phyloP scores from a whole-genome alignment of 148 eudicot species.

The Amaranthus cruentus region DNA sequence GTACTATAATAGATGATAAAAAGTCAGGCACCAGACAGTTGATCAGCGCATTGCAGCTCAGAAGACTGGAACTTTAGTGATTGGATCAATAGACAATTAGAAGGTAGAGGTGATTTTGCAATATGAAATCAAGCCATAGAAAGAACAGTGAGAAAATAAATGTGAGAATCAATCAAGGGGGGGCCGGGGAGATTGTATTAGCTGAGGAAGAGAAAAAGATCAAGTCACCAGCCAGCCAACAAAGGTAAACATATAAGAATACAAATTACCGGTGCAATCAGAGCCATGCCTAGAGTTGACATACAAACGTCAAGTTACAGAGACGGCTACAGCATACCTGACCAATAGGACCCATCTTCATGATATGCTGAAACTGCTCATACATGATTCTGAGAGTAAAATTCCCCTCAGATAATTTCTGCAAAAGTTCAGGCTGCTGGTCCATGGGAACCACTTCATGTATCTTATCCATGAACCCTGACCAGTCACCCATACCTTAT shows the following conservation, averaged over 20 bases:
- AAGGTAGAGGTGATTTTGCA: not conserved
- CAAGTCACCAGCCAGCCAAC: not conserved
- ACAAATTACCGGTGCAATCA: not conserved
- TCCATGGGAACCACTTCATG: constrained; percentile 99
- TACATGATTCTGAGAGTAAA: constrained; percentile 95
- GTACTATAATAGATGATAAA: not conserved
- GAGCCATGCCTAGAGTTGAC: not conserved
- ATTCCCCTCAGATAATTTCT: constrained; percentile 89
- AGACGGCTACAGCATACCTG: constrained; percentile 54
- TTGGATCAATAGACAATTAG: not conserved
- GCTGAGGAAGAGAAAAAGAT: not conserved
- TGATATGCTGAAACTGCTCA: constrained; percentile 89
- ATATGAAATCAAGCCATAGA: not conserved
- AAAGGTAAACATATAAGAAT: not conserved
- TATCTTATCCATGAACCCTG: constrained; percentile 96
- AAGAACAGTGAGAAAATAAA: not conserved
- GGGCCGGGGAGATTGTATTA: not conserved
- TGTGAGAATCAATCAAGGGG: not conserved
- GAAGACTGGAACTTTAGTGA: not conserved
- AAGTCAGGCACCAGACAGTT: not conserved
- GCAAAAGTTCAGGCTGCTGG: constrained; percentile 98
- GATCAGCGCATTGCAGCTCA: not conserved
- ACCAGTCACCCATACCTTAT: constrained; percentile 96
- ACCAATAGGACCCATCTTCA: constrained; percentile 95
- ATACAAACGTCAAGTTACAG: not conserved